phyloP scores from a whole-genome alignment of 495 filamentous ascomycete genomes.

The Hypoxylon intermedium region DNA sequence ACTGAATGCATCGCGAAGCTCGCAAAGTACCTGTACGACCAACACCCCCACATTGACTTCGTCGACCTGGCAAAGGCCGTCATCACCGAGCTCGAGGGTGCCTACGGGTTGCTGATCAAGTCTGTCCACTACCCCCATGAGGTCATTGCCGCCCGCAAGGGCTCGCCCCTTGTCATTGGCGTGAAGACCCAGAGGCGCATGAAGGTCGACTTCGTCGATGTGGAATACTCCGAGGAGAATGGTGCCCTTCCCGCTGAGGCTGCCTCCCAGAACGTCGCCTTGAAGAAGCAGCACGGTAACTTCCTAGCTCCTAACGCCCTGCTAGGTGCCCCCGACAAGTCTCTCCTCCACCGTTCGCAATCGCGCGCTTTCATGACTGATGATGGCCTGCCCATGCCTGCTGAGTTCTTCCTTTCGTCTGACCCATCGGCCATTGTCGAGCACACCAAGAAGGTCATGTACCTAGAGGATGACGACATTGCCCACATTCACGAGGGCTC shows the following conservation, averaged over 20 bases:
- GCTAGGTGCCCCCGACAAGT: slow-evolving; percentile 92
- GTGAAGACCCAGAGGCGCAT: slow-evolving; percentile 96
- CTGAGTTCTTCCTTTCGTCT: slow-evolving; percentile 98
- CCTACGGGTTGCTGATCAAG: slow-evolving; percentile 95
- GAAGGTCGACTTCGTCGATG: slow-evolving; percentile 99
- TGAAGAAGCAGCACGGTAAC: slow-evolving; percentile 76
- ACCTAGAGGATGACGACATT: slow-evolving; percentile 99
- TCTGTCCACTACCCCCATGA: slow-evolving; percentile 98
- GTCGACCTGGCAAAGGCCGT: slow-evolving; percentile 95
- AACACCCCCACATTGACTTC: slow-evolving; percentile 93
- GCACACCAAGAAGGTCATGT: slow-evolving; percentile 99
- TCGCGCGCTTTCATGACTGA: slow-evolving; percentile 98
- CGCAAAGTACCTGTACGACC: slow-evolving; percentile 96
- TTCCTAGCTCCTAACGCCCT: slow-evolving; percentile 70
- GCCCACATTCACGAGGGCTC: slow-evolving; percentile 98
- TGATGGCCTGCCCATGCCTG: slow-evolving; percentile 95
- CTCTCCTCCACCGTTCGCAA: slow-evolving; percentile 94
- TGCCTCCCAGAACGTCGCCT: slow-evolving; percentile 93
- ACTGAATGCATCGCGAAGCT: slow-evolving; percentile 99
- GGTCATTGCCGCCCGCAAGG: slow-evolving; percentile 96
- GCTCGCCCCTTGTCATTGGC: slow-evolving; percentile 93
- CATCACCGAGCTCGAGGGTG: slow-evolving; percentile 97
- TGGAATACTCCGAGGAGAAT: slow-evolving; percentile 88
- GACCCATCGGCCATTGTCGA: slow-evolving; percentile 98
- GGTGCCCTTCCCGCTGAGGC: slow-evolving; percentile 87